Evolutionary conservation across 2,329 filamentous ascomycete species (phyloP).

Genomic region (Penicillium brasilianum): DNA sequence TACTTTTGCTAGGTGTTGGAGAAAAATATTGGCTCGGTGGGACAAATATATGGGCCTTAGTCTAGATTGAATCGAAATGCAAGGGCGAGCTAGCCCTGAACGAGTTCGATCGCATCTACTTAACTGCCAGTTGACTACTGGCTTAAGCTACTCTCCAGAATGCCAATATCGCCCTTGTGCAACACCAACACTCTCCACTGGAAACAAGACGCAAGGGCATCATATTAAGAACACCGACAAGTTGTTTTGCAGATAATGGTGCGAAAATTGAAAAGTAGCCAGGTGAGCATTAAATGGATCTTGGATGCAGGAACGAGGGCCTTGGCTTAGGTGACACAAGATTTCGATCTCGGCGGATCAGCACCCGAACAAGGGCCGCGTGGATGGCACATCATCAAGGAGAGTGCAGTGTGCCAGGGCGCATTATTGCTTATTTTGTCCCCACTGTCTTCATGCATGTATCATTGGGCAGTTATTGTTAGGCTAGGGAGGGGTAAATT

Average conservation of each 20-base stretch:
- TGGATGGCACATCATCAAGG: neutral
- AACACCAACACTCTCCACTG: neutral
- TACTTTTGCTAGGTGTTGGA: neutral
- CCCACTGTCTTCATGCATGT: neutral
- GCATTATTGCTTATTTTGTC: slow-evolving; percentile 4
- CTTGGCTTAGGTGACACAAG: slow-evolving; percentile 9
- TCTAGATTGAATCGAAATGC: neutral
- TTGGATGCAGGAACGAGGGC: slow-evolving; percentile 4
- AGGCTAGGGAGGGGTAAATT: neutral
- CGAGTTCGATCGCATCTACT: neutral
- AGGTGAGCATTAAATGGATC: neutral
- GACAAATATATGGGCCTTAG: neutral
- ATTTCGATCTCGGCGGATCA: slow-evolving; percentile 7
- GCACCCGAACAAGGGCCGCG: slow-evolving; percentile 1
- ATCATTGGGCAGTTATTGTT: neutral
- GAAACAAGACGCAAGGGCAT: slow-evolving; percentile 1
- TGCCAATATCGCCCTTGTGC: slow-evolving; percentile 2
- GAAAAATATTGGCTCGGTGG: neutral
- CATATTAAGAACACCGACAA: neutral
- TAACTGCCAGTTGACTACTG: neutral
- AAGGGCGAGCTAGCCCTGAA: neutral
- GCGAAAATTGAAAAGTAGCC: neutral
- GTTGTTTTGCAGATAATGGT: too few relatives aligned
- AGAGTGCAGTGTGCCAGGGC: slow-evolving; percentile 6
- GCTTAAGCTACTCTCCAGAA: neutral